Conservation (phyloP, 768 basidiomycete genomes). For the Glaciozyma antarctica region DNA sequence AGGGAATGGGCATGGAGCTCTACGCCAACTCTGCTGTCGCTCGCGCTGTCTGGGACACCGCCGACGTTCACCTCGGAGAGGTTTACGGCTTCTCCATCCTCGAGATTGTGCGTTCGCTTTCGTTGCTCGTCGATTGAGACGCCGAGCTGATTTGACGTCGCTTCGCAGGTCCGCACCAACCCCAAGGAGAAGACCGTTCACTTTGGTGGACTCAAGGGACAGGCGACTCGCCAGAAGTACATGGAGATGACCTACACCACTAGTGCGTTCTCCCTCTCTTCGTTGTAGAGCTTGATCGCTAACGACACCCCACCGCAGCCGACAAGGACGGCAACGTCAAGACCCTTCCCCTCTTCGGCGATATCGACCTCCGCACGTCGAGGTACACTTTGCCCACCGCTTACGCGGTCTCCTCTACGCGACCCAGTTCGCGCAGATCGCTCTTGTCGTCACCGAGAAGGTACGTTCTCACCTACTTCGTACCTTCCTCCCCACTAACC, state of each 20-base stretch:
- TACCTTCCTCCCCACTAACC: background rate
- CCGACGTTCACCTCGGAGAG: conserved; percentile 81
- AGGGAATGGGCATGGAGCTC: conserved; percentile 98
- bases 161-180: conserved; percentile 45
- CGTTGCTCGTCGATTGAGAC: too few relatives aligned
- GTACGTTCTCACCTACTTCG: background rate
- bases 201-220: conserved; percentile 98
- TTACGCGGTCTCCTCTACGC: conserved; percentile 89
- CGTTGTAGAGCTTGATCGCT: background rate
- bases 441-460: conserved; percentile 94
- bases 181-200: conserved; percentile 97
- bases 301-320: conserved; percentile 28
- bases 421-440: conserved; percentile 97
- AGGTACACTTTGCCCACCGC: conserved; percentile 98
- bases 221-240: conserved; percentile 95
- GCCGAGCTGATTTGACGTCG: background rate
- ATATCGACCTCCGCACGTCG: conserved; percentile 87
- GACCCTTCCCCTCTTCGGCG: conserved; percentile 88
- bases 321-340: conserved; percentile 93
- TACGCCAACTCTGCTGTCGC: conserved; percentile 88
- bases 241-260: conserved; percentile 99
- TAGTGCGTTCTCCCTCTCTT: conserved; percentile 39
- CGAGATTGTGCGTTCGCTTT: conserved; percentile 67
- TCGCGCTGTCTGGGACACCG: conserved; percentile 92
- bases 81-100: conserved; percentile 98